Percentiles rank a stretch among this genome's conserved stretches.
phyloP scores from a whole-genome alignment of 495 filamentous ascomycete genomes.

The Penicillium canariense region DNA sequence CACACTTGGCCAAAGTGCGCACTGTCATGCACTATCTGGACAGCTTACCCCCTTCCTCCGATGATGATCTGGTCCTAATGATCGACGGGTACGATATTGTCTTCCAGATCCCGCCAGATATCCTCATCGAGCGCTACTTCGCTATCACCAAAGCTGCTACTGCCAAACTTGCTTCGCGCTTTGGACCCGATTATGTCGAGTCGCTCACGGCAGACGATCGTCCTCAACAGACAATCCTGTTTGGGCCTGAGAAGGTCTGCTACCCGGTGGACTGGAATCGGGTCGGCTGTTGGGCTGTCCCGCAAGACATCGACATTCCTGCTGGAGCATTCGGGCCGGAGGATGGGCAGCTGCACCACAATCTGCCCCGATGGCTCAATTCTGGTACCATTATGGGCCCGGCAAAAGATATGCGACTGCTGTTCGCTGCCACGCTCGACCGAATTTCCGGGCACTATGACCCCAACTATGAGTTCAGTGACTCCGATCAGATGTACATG shows the following conservation, averaged over 20 bases:
- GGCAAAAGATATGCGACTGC: conserved; percentile 11
- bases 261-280: conserved; percentile 11
- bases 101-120: conserved; percentile 16
- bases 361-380: conserved; percentile 15
- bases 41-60: conserved; percentile 6
- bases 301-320: conserved; percentile 11
- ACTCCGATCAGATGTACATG: conserved; percentile 20
- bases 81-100: conserved; percentile 16
- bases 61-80: conserved; percentile 19
- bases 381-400: conserved; percentile 20
- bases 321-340: conserved; percentile 10
- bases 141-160: conserved; percentile 4
- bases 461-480: conserved; percentile 12
- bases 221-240: conserved; percentile 13
- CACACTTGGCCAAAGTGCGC: conserved; percentile 18
- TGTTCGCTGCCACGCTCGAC: conserved; percentile 15
- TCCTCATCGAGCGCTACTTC: conserved; percentile 19
- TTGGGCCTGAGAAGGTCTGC: conserved; percentile 18
- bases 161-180: conserved; percentile 10
- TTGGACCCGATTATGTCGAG: conserved; percentile 1
- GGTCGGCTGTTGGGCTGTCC: conserved; percentile 15
- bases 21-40: conserved; percentile 16
- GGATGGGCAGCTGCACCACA: conserved; percentile 10
- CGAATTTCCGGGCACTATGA: conserved; percentile 10
- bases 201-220: not conserved